These are phyloP conservation scores for Xylaria bambusicola DNA, from an alignment of 495 filamentous ascomycete genomes.

Conservation along the genomic window DNA sequence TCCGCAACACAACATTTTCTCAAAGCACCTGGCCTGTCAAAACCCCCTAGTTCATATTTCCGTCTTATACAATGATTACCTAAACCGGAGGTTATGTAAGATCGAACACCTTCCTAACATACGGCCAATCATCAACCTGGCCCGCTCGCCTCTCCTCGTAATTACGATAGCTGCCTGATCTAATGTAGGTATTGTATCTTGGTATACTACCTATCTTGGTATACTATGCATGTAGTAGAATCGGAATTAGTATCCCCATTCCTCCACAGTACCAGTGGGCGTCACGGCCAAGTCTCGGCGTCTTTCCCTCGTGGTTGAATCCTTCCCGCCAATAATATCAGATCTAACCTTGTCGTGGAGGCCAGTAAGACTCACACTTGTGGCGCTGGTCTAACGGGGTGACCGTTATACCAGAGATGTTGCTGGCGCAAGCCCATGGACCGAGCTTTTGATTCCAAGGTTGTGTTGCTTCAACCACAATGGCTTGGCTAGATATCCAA, in stretches of 20 bases:
- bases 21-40: too few relatives aligned
- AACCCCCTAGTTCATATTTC: background rate
- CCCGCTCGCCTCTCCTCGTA: background rate
- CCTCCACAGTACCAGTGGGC: background rate
- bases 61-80: background rate
- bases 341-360: background rate
- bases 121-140: background rate
- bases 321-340: slow-evolving; percentile 2
- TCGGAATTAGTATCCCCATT: too few relatives aligned
- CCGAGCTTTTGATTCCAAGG: background rate
- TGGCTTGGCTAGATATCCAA: too few relatives aligned
- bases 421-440: slow-evolving; percentile 5
- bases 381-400: slow-evolving; percentile 3
- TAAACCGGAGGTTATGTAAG: background rate
- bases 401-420: slow-evolving; percentile 2
- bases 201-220: too few relatives aligned
- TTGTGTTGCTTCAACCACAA: too few relatives aligned
- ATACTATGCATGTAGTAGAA: too few relatives aligned
- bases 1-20: too few relatives aligned
- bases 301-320: background rate
- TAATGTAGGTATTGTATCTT: too few relatives aligned
- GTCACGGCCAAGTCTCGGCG: slow-evolving; percentile 10
- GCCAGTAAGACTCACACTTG: slow-evolving; percentile 1
- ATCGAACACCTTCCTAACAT: background rate
- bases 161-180: background rate